phyloP scores from a whole-genome alignment of 2,329 filamentous ascomycete genomes.

The Ceratocystis eucalypticola region DNA sequence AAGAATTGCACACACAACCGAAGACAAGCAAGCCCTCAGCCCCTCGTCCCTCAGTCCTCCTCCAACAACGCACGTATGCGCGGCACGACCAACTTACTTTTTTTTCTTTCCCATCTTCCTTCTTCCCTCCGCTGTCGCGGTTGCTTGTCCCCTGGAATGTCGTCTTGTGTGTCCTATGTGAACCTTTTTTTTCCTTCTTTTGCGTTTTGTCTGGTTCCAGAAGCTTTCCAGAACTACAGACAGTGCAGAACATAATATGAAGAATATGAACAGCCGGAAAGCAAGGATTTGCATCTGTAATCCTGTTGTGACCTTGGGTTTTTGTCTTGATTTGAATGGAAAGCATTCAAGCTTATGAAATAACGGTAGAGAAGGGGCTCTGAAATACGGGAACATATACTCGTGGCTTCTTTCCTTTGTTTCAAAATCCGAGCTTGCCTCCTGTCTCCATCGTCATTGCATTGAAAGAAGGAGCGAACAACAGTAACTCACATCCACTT shows the following conservation, averaged over 20 bases:
- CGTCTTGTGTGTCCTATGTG: neutral
- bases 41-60: neutral
- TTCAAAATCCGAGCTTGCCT: neutral
- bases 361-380: neutral
- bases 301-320: neutral
- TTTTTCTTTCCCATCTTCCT: neutral
- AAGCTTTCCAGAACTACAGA: constrained; percentile 13
- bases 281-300: neutral
- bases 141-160: neutral
- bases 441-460: neutral
- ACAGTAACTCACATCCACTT: neutral
- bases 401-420: constrained; percentile 2
- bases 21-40: neutral
- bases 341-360: neutral
- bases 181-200: constrained; percentile 1
- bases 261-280: neutral
- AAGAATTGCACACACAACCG: neutral
- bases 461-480: neutral
- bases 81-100: neutral
- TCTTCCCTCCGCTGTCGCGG: neutral
- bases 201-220: constrained; percentile 6
- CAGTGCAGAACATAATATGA: neutral
- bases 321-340: neutral
- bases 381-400: neutral
- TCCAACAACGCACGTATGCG: neutral